A percentile compares a stretch with the other conserved stretches of the same genome.
These are phyloP conservation scores for Trichoderma sp. DNA, from an alignment of 2,329 filamentous ascomycete species.

Conservation along the genomic window DNA sequence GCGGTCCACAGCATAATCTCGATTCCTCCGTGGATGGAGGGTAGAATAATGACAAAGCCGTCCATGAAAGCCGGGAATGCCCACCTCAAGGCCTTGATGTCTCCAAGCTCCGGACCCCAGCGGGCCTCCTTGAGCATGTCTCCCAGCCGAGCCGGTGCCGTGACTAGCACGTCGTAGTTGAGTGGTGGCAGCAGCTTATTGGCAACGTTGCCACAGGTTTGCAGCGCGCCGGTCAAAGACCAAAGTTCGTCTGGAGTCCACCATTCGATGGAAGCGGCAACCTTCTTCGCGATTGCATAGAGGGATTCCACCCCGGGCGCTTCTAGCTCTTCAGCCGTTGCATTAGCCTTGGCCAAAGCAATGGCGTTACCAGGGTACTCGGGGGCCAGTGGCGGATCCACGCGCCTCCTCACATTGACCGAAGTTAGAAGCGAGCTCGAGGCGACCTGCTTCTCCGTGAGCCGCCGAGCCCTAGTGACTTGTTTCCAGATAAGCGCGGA, in stretches of 20 bases:
- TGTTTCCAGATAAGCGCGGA: slow-evolving; percentile 21
- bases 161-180: slow-evolving; percentile 17
- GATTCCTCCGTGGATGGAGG: slow-evolving; percentile 16
- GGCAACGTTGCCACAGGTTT: slow-evolving; percentile 11
- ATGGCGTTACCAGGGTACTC: slow-evolving; percentile 20
- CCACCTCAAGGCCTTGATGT: slow-evolving; percentile 18
- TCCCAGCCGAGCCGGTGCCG: slow-evolving; percentile 13
- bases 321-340: slow-evolving; percentile 13
- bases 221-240: slow-evolving; percentile 17
- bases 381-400: slow-evolving; percentile 18
- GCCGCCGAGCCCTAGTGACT: slow-evolving; percentile 16
- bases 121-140: slow-evolving; percentile 14
- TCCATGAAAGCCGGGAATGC: slow-evolving; percentile 20
- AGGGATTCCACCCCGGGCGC: slow-evolving; percentile 10
- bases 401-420: slow-evolving; percentile 18
- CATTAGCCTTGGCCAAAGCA: slow-evolving; percentile 15
- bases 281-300: slow-evolving; percentile 15
- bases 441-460: slow-evolving; percentile 17
- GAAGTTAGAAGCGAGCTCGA: slow-evolving; percentile 19
- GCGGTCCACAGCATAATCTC: slow-evolving; percentile 20
- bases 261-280: slow-evolving; percentile 17
- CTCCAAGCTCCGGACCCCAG: slow-evolving; percentile 17
- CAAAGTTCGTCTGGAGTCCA: slow-evolving; percentile 19
- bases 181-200: slow-evolving; percentile 15
- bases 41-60: slow-evolving; percentile 16